Evolutionary conservation across 345 rosid genomes (phyloP).

Genomic region (Clausena lansium): DNA sequence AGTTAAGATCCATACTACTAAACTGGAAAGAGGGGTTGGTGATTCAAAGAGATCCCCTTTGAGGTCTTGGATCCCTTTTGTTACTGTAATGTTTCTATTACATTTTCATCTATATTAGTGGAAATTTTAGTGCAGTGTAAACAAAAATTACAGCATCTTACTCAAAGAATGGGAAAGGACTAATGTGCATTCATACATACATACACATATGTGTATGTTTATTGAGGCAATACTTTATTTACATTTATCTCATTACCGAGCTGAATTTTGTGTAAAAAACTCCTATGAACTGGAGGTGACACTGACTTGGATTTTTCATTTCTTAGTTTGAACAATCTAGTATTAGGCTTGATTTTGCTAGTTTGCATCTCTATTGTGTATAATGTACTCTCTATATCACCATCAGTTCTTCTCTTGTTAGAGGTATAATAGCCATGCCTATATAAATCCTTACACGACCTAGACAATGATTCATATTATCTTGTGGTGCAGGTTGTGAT

Average conservation of each 20-base stretch:
- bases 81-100: not conserved
- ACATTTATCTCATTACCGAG: not conserved
- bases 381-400: not conserved
- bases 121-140: no score
- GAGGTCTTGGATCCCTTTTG: not conserved
- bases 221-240: not conserved
- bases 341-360: not conserved
- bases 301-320: no score
- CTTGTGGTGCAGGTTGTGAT: conserved; percentile 61
- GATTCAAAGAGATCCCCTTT: not conserved
- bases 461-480: not conserved
- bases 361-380: not conserved
- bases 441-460: not conserved
- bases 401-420: not conserved
- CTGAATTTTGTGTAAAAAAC: not conserved
- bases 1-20: not conserved
- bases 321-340: not conserved
- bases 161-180: not conserved
- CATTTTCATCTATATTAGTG: no score
- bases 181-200: not conserved
- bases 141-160: no score
- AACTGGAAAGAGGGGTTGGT: not conserved
- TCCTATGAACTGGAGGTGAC: not conserved
- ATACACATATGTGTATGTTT: no score
- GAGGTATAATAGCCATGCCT: not conserved